Evolutionary conservation across 129 eudicot species (phyloP).

Genomic region (Flaveria ramosissima): DNA sequence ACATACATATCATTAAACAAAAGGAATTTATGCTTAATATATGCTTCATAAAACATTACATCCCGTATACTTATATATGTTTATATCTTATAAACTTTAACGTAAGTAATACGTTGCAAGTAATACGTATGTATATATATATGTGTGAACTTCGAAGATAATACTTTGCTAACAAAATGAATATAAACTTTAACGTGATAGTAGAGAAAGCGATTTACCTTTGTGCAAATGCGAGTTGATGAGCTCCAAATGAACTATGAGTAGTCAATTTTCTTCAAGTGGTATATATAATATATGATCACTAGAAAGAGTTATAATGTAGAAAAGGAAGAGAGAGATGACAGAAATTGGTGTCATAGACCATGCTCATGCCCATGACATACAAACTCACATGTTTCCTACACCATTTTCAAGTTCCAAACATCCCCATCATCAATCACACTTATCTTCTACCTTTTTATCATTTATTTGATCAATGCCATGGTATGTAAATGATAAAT

Average conservation of each 20-base stretch:
- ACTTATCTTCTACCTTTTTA: constrained; percentile 26
- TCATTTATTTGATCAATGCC: constrained; percentile 9
- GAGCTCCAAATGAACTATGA: not conserved
- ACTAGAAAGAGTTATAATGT: constrained; percentile 5
- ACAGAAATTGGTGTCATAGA: constrained; percentile 26
- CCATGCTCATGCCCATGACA: constrained; percentile 37
- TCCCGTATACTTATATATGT: not conserved
- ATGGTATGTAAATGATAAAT: not conserved
- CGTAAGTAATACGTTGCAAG: not conserved
- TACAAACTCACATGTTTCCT: constrained; percentile 39
- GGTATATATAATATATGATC: constrained; percentile 31
- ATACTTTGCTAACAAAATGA: not conserved
- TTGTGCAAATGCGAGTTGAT: constrained; percentile 7
- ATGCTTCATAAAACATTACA: not conserved
- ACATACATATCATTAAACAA: not conserved
- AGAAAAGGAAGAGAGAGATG: constrained; percentile 30
- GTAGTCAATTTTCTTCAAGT: constrained; percentile 36
- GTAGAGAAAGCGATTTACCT: not conserved
- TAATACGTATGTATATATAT: too few species aligned
- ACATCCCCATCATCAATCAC: constrained; percentile 40
- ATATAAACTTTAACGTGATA: not conserved
- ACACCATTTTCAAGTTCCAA: constrained; percentile 27
- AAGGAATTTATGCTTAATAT: not conserved
- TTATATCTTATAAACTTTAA: not conserved
- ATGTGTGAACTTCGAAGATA: too few species aligned